Evolutionary conservation across 345 rosid species (phyloP).

Genomic region (Boechera stricta): DNA sequence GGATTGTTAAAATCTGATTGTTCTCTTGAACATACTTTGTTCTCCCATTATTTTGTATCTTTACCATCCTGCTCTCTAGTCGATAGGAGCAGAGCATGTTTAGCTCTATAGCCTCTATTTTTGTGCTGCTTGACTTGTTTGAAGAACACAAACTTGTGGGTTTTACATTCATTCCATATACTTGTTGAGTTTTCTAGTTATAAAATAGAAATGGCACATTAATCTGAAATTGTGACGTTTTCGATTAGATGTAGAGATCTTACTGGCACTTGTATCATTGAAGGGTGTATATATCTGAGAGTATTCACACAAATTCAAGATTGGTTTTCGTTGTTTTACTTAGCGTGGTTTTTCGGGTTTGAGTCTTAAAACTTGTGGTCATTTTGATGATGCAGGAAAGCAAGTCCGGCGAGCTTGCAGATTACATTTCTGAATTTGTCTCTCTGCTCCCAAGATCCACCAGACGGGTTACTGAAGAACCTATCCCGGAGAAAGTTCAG

Average conservation of each 20-base stretch:
- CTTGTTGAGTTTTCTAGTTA: neutral
- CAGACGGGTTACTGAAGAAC: conserved; percentile 60
- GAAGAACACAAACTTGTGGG: neutral
- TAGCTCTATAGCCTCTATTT: neutral
- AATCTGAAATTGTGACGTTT: neutral
- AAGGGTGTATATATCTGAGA: neutral
- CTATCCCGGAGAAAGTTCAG: conserved; percentile 48
- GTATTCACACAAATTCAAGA: conserved; percentile 1
- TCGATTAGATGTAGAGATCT: neutral
- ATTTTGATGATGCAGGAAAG: conserved; percentile 57
- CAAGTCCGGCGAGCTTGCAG: conserved; percentile 65
- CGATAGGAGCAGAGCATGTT: neutral
- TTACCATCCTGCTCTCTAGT: neutral
- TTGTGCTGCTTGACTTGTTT: conserved; percentile 19
- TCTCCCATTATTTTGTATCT: neutral
- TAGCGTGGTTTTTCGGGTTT: neutral
- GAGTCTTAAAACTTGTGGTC: neutral
- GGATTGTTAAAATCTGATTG: neutral
- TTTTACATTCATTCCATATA: neutral
- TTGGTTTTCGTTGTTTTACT: neutral
- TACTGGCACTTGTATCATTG: neutral
- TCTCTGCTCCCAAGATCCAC: conserved; percentile 66
- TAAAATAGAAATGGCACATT: neutral
- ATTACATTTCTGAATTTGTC: conserved; percentile 57
- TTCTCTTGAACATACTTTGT: neutral